Conservation (phyloP, 1,139 yeast genomes). For the Suhomyces wounanorum region DNA sequence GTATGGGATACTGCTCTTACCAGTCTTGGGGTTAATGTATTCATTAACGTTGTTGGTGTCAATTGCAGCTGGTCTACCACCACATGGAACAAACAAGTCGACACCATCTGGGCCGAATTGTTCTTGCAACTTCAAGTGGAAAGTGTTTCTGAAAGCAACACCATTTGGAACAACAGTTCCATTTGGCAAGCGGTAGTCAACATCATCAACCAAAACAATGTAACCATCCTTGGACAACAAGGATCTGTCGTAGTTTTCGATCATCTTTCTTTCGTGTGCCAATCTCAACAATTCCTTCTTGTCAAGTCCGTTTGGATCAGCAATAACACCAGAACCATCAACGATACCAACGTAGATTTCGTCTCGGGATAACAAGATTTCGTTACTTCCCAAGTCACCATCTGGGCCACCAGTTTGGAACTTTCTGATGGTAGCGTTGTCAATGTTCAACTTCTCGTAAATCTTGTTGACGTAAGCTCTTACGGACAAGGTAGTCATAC, state of each 20-base stretch:
- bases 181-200: slow-evolving; percentile 73
- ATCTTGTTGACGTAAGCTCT: slow-evolving; percentile 90
- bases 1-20: slow-evolving; percentile 77
- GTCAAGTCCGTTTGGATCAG: slow-evolving; percentile 88
- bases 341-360: slow-evolving; percentile 87
- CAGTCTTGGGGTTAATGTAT: slow-evolving; percentile 74
- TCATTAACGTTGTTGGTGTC: slow-evolving; percentile 79
- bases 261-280: slow-evolving; percentile 78
- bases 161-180: slow-evolving; percentile 81
- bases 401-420: slow-evolving; percentile 99
- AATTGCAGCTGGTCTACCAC: slow-evolving; percentile 97
- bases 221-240: slow-evolving; percentile 77
- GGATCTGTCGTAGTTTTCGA: slow-evolving; percentile 65
- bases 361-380: slow-evolving; percentile 77
- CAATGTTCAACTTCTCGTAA: slow-evolving; percentile 72
- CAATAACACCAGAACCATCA: slow-evolving; percentile 94
- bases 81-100: slow-evolving; percentile 93
- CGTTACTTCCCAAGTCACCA: slow-evolving; percentile 97
- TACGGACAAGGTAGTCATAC: slow-evolving; percentile 95
- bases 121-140: slow-evolving; percentile 75
- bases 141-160: slow-evolving; percentile 86
- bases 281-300: slow-evolving; percentile 75
- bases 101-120: slow-evolving; percentile 62
- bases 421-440: slow-evolving; percentile 62
- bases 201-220: slow-evolving; percentile 83